Evolutionary conservation across 169 alveolate genomes (phyloP), one percentile per base, ranked within the genome.

Genomic region (Eimeria acervulina): DNA sequence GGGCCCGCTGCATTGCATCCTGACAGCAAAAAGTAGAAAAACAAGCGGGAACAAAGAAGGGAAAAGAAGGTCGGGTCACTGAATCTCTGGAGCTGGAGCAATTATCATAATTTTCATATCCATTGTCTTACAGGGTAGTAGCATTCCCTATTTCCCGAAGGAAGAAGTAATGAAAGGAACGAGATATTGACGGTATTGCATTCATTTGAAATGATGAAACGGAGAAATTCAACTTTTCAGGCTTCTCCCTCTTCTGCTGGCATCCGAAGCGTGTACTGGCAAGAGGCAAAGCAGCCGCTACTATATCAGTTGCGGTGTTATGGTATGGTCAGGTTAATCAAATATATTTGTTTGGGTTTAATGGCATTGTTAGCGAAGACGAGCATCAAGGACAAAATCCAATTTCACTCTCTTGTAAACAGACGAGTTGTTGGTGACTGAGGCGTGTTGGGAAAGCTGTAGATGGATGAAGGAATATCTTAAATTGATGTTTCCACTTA

Each of bases 1-100:
- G 38, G 7, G 21, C 55, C 26, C 47, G 84, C 84, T 38, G 84
- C 84, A 72, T 72, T 2, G 84, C 84, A 12, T 33, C 84, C 84
- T 72, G 23, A 72, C 31, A 31, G 28, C 51, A 36, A 36, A 1
- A 72, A 2, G 47, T 1, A 12, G 6, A 59, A 1, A n/a, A 59
- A n/a, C n/a, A 59, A 59, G n/a, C 68, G 8, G 68, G 26, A 21
- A 21, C 21, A 1, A 59, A 0, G 0, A 0, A 6, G 1, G 38
- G 17, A 6, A 1, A 63, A 63, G 74, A 23, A 63, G 36, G 2
- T 63, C 13, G 13, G 26, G 12, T 59, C 19, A 59, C 68, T 59
- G 21, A 19, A 59, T 21, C 19, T 47, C 55, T 47, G 55, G 19
- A 47, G 55, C 55, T 7, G 55, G 12, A 12, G 12, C 55, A 47